Evolutionary conservation across 768 basidiomycete species (phyloP), one percentile per base, ranked within the genome.

Genomic region (Gloeophyllum trabeum): DNA sequence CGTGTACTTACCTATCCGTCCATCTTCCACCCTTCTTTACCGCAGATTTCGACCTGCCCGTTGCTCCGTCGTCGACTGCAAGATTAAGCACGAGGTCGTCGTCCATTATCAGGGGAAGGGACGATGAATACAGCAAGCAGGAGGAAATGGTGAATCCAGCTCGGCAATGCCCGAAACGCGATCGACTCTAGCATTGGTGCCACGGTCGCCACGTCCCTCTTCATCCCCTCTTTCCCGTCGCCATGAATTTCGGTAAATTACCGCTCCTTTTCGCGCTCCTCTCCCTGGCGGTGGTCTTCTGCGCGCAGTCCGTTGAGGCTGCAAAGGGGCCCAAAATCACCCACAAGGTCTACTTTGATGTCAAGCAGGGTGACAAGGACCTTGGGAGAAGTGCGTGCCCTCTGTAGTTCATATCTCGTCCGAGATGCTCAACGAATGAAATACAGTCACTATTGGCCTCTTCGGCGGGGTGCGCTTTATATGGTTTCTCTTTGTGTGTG

Each of bases 331-430:
- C 94, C 12, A 80, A 72, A 64, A 81, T 98, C 53, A 96, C 94
- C 36, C 68, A 86, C 74, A 90, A 84, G 64, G 82, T 96, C 51
- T 96, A 79, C 70, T 96, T 97, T 57, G 92, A 96, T 61, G 81
- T 97, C 44, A 80, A 83, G 53, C 93, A 96, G 63, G 94, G 94
- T 22, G 91, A 84, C 61, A 69, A 84, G 61, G 70, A 79, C 39
- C 40, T 97, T 35, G 94, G 94, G 42, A 75, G 93, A 47, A 68
- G 90, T 89, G 59, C 49, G 69, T 64, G 35, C 44, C 32, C 46
- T 2, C 16, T 44, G 21, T 28, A 6, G 7, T 6, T 24, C n/a
- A 7, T 16, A 19, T 36, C 30, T 34, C 39, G 13, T 25, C 4
- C 25, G 18, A 28, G 24, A 7, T 39, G 35, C 35, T 40, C 25